These are phyloP conservation scores for Colletotrichum gigasporum DNA, from an alignment of 2,329 filamentous ascomycete genomes.

Conservation along the genomic window DNA sequence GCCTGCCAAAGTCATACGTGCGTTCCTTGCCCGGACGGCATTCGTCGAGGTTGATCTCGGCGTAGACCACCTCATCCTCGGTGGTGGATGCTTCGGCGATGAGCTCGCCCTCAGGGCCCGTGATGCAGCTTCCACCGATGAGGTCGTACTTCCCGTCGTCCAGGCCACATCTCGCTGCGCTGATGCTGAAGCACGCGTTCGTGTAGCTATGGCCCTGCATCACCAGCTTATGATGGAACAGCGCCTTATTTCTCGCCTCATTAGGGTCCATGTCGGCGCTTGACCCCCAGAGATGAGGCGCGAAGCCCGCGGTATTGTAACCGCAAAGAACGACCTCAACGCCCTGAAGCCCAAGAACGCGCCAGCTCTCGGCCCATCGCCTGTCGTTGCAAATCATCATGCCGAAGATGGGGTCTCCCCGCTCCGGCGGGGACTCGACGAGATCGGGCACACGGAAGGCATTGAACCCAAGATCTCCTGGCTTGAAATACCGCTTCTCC, in stretches of 20 bases:
- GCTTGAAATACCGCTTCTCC: conserved; percentile 64
- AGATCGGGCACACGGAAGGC: conserved; percentile 61
- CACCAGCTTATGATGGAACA: conserved; percentile 61
- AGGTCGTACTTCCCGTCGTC: conserved; percentile 52
- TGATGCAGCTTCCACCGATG: conserved; percentile 58
- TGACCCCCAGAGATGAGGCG: conserved; percentile 50
- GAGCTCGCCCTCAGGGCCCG: conserved; percentile 57
- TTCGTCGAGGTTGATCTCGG: conserved; percentile 57
- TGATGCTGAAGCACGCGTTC: conserved; percentile 61
- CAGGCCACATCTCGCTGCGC: conserved; percentile 56
- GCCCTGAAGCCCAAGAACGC: conserved; percentile 57
- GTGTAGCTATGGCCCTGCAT: conserved; percentile 63
- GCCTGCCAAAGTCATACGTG: conserved; percentile 54
- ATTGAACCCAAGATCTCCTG: conserved; percentile 61
- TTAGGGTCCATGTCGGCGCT: conserved; percentile 42
- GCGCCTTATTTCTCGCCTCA: conserved; percentile 51
- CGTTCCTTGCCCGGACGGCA: conserved; percentile 59
- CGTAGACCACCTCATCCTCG: conserved; percentile 58
- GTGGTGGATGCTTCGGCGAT: conserved; percentile 57
- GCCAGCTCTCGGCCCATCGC: conserved; percentile 63
- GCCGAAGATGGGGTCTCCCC: conserved; percentile 60
- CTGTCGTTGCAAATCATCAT: conserved; percentile 67
- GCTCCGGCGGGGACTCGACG: conserved; percentile 47
- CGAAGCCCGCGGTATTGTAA: conserved; percentile 61
- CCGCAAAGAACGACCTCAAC: conserved; percentile 46